These are phyloP conservation scores for Gloeostereum incarnatum DNA, from an alignment of 768 basidiomycete genomes.

Conservation along the genomic window DNA sequence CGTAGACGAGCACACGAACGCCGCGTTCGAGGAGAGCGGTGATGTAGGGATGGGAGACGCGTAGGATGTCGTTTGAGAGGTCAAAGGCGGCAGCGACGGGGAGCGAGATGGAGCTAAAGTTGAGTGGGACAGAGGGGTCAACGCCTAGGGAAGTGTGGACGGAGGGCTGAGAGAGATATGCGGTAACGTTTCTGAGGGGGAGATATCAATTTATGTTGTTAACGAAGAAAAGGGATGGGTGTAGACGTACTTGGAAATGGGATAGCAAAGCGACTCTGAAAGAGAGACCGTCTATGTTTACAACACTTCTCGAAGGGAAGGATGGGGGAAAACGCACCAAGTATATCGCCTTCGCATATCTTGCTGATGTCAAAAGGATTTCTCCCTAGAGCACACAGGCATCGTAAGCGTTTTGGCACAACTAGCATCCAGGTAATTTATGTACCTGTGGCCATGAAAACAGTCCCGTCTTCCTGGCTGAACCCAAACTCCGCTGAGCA, in stretches of 20 bases:
- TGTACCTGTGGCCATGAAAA: not conserved
- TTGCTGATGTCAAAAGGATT: constrained; percentile 44
- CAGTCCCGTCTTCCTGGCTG: constrained; percentile 19
- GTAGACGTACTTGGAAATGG: constrained; percentile 1
- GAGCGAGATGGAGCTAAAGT: constrained; percentile 28
- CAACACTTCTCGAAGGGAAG: not conserved
- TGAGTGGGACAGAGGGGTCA: constrained; percentile 18
- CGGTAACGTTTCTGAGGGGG: constrained; percentile 26
- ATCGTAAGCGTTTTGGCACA: not conserved
- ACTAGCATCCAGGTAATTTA: constrained; percentile 12
- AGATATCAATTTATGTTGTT: not conserved
- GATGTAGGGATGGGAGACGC: constrained; percentile 29
- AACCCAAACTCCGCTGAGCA: constrained; percentile 22
- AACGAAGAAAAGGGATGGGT: not conserved
- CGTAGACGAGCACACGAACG: constrained; percentile 41
- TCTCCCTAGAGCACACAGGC: constrained; percentile 9
- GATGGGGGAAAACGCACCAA: too few relatives aligned
- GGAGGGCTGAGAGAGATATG: constrained; percentile 40
- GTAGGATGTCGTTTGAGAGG: constrained; percentile 22
- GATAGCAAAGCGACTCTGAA: constrained; percentile 1
- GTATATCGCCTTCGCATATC: constrained; percentile 30
- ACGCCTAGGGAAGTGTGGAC: constrained; percentile 42
- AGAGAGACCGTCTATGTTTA: not conserved
- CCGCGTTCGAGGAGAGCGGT: constrained; percentile 42
- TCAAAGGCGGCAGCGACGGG: constrained; percentile 31